Percentiles rank a stretch among this genome's conserved stretches.
phyloP scores from a whole-genome alignment of 2,329 filamentous ascomycete species.

The Aureobasidium vineae region DNA sequence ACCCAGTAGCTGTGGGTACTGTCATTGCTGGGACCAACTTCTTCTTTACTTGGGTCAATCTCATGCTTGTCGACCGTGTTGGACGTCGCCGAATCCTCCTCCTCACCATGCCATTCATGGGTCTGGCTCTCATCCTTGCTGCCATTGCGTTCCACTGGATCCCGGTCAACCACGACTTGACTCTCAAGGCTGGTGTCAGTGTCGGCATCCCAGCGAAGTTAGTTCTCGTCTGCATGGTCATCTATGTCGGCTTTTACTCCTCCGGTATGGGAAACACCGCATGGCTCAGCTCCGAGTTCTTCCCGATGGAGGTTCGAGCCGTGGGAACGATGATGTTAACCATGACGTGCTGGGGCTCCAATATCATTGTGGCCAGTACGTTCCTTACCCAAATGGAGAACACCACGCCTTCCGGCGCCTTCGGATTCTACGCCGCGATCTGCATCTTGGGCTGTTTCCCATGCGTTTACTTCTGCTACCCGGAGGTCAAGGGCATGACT shows the following conservation, averaged over 20 bases:
- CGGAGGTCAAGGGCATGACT: constrained; percentile 43
- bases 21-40: constrained; percentile 83
- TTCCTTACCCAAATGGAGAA: constrained; percentile 43
- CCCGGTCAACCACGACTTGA: constrained; percentile 43
- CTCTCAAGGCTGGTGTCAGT: background rate
- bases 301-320: constrained; percentile 41
- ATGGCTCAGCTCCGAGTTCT: constrained; percentile 42
- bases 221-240: constrained; percentile 48
- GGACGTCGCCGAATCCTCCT: constrained; percentile 70
- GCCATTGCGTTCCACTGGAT: constrained; percentile 69
- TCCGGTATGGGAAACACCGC: constrained; percentile 35
- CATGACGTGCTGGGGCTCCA: constrained; percentile 35
- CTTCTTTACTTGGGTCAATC: constrained; percentile 70
- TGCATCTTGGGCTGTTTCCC: constrained; percentile 43
- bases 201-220: constrained; percentile 33
- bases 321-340: constrained; percentile 38
- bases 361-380: constrained; percentile 39
- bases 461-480: constrained; percentile 42
- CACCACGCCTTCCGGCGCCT: constrained; percentile 42
- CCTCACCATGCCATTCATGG: constrained; percentile 29
- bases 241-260: constrained; percentile 39
- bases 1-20: constrained; percentile 75
- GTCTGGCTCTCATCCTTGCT: constrained; percentile 68
- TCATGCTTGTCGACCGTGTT: constrained; percentile 74
- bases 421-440: constrained; percentile 45